Evolutionary conservation across 192 early-diverging fungal genomes (phyloP), one percentile per base, ranked within the genome.

Genomic region (Dissophora ornata): DNA sequence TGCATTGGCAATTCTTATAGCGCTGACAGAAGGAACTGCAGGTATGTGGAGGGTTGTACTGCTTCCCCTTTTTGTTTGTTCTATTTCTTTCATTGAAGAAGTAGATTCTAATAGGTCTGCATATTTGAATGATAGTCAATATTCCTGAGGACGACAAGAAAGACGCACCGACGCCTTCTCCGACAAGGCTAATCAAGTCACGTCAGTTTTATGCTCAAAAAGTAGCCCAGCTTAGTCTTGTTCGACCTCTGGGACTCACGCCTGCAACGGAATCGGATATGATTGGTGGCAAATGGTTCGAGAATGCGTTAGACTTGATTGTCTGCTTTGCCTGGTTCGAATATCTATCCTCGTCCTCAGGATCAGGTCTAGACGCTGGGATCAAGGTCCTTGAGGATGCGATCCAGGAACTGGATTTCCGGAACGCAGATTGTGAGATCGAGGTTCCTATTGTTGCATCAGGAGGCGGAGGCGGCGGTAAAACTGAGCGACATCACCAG

Each of bases 271-370:
- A n/a, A n/a, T 4, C 38, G 18, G 46, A 68, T 22, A 49, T 70
- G 1, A 62, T 42, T 21, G 65, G 57, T 12, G 56, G 30, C 65
- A 41, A 49, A 40, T 71, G 78, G 62, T 74, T 70, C 33, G 66
- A 77, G 47, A 50, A 40, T 16, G 68, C 78, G 0, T 40, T 69
- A 29, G 57, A 82, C 33, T 51, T 62, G 30, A 78, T 79, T 53
- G 77, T 80, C 4, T 82, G 82, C 59, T 69, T 71, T 53, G 82
- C 70, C 1, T 67, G 74, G 58, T 84, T 86, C 41, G 79, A 82
- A 25, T 86, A 86, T 36, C 62, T 86, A 15, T 67, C 73, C 4
- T 21, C 51, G 0, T 33, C 48, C 19, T 49, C 24, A 49, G 50
- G 4, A 28, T 41, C 22, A 38, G 71, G 48, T 10, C 42, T 86